Base-by-base conservation (phyloP, 257 asterid genomes). In the Solanum boliviense region DNA sequence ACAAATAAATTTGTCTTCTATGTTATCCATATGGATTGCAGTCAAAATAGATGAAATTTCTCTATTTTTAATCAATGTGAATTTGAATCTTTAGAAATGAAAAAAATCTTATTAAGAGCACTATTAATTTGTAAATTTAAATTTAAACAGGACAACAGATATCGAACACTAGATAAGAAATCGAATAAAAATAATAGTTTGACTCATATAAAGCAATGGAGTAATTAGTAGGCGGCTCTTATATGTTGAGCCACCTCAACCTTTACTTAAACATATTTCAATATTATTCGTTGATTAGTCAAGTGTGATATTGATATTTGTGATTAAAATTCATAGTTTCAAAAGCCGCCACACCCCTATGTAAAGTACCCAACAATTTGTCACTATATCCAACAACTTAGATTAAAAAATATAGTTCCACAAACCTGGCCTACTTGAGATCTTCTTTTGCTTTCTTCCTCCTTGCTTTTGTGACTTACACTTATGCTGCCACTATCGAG, bases 401-500 rank as follows among this genome's bases (percentile, higher is more conserved):
- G 4, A 65, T 16, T 0, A 1, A 25, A 27, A 58, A 23, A 58
- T 0, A 65, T 4, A 38, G 29, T 25, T 62, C 41, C 0, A 67
- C 1, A 10, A 62, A 13, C 9, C 65, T 85, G 83, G 72, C 2
- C 3, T 12, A 31, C 21, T 35, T 60, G 15, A 84, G 35, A 48
- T 38, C 84, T 11, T 71, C 86, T 58, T 73, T 76, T 9, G n/a
- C 21, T 35, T 73, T 88, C 34, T 39, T 88, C 70, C 81, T 89
- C 4, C 9, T 84, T 32, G 3, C 88, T 41, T 35, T 81, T 21
- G 56, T 81, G n/a, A 86, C 84, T 36, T 78, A 5, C 31, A 5
- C 91, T 36, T 20, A 84, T 25, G 91, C 92, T 5, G 89, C 91
- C 31, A 46, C 48, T 20, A 70, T 90, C 35, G 86, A 72, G 3